Percentiles rank a stretch among this genome's conserved stretches.
Evolutionary conservation across 164 flowering plant genomes (phyloP).

Genomic region (Magnolia officinalis): DNA sequence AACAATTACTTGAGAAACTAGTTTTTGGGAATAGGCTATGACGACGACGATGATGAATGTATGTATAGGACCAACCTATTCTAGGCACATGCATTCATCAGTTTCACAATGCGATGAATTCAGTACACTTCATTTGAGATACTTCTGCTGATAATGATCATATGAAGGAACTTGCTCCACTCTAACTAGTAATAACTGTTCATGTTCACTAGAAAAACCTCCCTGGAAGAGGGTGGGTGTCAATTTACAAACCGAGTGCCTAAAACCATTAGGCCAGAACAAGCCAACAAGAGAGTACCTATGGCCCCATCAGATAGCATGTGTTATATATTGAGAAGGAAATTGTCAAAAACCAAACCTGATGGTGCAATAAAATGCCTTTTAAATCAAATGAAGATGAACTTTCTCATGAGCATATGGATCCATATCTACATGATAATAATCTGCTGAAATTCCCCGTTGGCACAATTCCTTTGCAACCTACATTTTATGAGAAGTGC

Average conservation of each 20-base stretch:
- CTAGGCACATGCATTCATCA: too few relatives aligned
- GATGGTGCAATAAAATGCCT: background rate
- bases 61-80: too few relatives aligned
- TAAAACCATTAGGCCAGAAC: background rate
- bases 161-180: too few relatives aligned
- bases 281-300: background rate
- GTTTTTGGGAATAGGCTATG: too few relatives aligned
- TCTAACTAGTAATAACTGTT: too few relatives aligned
- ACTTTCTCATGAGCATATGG: conserved; percentile 76
- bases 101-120: too few relatives aligned
- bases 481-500: conserved; percentile 34
- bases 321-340: background rate
- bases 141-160: too few relatives aligned
- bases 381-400: conserved; percentile 30
- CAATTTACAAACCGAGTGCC: background rate
- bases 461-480: conserved; percentile 83
- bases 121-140: too few relatives aligned
- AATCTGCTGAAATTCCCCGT: conserved; percentile 80
- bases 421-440: conserved; percentile 99
- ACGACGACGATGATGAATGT: too few relatives aligned
- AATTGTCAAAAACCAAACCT: background rate
- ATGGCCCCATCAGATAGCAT: background rate
- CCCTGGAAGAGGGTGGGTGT: too few relatives aligned
- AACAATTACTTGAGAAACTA: too few relatives aligned
- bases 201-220: too few relatives aligned